Evolutionary conservation across 805 yeast species (phyloP).

Genomic region (Sporopachydermia lactativora): DNA sequence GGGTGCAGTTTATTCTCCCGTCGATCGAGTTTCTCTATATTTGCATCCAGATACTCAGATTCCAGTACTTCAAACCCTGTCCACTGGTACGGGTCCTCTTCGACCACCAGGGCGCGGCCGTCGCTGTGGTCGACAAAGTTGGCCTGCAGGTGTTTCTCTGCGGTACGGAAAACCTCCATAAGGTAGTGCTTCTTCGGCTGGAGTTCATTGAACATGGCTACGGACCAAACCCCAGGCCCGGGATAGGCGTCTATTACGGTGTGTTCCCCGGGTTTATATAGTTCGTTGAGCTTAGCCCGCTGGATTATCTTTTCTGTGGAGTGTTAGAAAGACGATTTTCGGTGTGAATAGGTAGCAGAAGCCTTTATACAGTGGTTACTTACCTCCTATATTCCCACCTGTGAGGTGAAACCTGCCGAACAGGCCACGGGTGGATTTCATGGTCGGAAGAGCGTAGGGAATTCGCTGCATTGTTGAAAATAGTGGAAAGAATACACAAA

Average conservation of each 20-base stretch:
- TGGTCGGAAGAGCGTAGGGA: no score
- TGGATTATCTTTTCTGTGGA: constrained; percentile 37
- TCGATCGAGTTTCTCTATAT: constrained; percentile 6
- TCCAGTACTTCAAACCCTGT: constrained; percentile 34
- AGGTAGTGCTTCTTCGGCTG: constrained; percentile 52
- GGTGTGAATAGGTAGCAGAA: no score
- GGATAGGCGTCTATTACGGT: constrained; percentile 21
- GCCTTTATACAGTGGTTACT: background rate
- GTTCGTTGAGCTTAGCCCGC: constrained; percentile 27
- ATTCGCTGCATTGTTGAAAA: no score
- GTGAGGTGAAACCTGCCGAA: constrained; percentile 1
- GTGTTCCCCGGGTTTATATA: constrained; percentile 19
- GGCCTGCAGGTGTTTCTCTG: constrained; percentile 5
- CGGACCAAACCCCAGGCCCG: constrained; percentile 45
- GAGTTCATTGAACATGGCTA: constrained; percentile 43
- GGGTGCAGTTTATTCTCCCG: constrained; percentile 31
- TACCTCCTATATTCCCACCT: background rate
- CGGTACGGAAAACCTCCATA: constrained; percentile 35
- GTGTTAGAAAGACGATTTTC: no score
- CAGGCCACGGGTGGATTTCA: no score
- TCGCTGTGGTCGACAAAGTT: background rate
- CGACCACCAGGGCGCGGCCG: constrained; percentile 16
- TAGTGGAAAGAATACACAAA: no score
- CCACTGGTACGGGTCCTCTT: constrained; percentile 57
- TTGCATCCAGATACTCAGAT: constrained; percentile 15